Base-by-base conservation (phyloP, 352 stramenopile species). In the Pythium phragmitis region DNA sequence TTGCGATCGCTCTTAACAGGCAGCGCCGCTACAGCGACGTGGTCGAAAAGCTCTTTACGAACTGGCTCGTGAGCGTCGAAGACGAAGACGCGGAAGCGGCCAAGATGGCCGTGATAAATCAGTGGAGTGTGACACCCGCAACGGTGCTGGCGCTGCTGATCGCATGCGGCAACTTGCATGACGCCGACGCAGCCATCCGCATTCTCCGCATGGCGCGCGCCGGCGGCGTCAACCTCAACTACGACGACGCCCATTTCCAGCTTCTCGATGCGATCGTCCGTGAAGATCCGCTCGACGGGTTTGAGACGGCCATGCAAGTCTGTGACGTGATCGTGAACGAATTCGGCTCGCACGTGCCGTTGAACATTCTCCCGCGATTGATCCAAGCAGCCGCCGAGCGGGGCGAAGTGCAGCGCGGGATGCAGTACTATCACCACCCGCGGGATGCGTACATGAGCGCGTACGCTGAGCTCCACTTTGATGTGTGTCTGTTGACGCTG, bases 401-500 rank as follows among this genome's bases (percentile, higher is more conserved):
- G 46, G 77, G 74, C 12, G 66, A 84, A 55, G 65, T 85, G 3
- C 54, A 84, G 30, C 76, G 80, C 1, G 84, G 80, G 28, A 91
- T 92, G 81, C 68, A 72, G n/a, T 57, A 89, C 23, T 91, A 92
- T 57, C 60, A 59, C 19, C 75, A 85, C 36, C 67, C 73, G 2
- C 57, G 63, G 1, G 59, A 83, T 16, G 72, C 68, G 7, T 36
- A 61, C 2, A 80, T 89, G 75, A 69, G 65, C 23, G 43, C 39
- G 3, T 87, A 78, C 49, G 83, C 74, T 1, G 76, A 90, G 61
- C 82, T 80, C 60, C 79, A 74, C 11, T 89, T 92, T 56, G 81
- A 89, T 30, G 87, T 87, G 45, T 87, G 76, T 53, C 57, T 90
- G 39, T 80, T 88, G 55, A 77, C 78, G 39, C 59, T 92, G 30